phyloP scores from a whole-genome alignment of 352 stramenopile genomes.

The Pelagophyceae sp. region DNA sequence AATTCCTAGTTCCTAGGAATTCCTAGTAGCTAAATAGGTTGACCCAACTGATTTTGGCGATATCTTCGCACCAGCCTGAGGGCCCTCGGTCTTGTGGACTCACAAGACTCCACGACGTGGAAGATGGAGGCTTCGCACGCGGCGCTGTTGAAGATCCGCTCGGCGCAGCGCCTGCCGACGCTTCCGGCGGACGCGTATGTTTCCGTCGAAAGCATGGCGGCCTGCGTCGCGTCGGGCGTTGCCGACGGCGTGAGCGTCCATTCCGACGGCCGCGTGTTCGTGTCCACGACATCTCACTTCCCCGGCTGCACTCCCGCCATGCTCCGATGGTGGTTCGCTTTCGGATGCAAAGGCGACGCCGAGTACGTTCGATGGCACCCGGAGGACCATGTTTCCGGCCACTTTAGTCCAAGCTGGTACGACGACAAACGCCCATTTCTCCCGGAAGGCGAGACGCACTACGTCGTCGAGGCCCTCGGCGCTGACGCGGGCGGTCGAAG shows the following conservation, averaged over 20 bases:
- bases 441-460: not conserved
- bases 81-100: too few relatives aligned
- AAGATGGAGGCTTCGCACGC: not conserved
- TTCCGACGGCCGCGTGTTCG: not conserved
- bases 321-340: not conserved
- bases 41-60: too few relatives aligned
- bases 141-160: not conserved
- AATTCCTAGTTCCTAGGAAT: too few relatives aligned
- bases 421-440: not conserved
- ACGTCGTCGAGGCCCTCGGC: not conserved
- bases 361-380: not conserved
- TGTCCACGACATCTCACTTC: not conserved
- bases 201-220: not conserved
- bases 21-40: too few relatives aligned
- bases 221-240: not conserved
- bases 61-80: too few relatives aligned
- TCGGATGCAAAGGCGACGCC: not conserved
- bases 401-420: not conserved
- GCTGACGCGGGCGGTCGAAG: not conserved
- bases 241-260: not conserved
- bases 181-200: not conserved
- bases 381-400: not conserved
- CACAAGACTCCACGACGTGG: too few relatives aligned
- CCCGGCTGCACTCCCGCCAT: not conserved
- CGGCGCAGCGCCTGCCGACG: not conserved